phyloP scores from a whole-genome alignment of 345 rosid species.

The Rhodamnia argentea region DNA sequence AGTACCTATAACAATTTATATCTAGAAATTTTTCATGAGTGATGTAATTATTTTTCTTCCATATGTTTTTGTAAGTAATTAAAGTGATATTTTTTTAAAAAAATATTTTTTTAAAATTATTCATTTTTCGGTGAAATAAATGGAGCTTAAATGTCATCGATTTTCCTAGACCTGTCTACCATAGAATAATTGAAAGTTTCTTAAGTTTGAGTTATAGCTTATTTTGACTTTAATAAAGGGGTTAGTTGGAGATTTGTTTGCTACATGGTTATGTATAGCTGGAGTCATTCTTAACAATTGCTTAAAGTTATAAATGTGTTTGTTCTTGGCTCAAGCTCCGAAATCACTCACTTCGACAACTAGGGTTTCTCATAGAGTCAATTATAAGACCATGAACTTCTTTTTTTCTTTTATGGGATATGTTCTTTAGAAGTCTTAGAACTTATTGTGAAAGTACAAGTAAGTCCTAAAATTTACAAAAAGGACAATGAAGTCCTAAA shows the following conservation, averaged over 20 bases:
- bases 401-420: no score
- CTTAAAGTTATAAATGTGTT: background rate
- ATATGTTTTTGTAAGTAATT: no score
- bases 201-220: background rate
- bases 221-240: background rate
- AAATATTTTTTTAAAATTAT: no score
- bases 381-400: background rate
- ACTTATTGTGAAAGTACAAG: no score
- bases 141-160: rapidly evolving
- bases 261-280: rapidly evolving
- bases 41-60: no score
- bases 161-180: background rate
- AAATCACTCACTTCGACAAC: background rate
- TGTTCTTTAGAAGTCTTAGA: no score
- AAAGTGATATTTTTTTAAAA: no score
- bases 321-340: background rate
- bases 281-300: background rate
- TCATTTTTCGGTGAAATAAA: no score
- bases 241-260: background rate
- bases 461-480: no score
- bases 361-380: background rate
- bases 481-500: no score
- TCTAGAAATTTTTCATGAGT: no score
- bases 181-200: background rate
- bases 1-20: no score